A percentile compares a stretch with the other conserved stretches of the same genome.
Evolutionary conservation across 2,329 filamentous ascomycete species (phyloP).

Genomic region (Colletotrichum sp.): DNA sequence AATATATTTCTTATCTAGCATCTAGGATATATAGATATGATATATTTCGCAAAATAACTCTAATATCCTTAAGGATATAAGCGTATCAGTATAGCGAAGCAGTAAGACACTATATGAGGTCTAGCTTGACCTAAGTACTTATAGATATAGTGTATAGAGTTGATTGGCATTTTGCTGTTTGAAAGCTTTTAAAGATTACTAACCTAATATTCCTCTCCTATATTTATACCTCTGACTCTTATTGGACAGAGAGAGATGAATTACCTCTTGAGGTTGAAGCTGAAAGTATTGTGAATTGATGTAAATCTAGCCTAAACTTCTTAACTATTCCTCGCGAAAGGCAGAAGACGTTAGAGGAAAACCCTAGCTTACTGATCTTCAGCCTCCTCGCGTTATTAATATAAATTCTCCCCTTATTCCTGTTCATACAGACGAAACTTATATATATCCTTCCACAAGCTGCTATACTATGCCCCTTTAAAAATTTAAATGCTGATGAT

Average conservation of each 20-base stretch:
- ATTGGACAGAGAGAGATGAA: neutral
- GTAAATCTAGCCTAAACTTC: neutral
- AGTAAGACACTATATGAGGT: neutral
- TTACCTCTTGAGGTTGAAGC: neutral
- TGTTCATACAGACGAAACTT: neutral
- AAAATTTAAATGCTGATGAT: neutral
- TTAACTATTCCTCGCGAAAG: neutral
- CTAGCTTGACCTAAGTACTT: neutral
- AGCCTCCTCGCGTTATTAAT: neutral
- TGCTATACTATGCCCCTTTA: neutral
- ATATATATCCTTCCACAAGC: neutral
- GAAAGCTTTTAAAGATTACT: too few species aligned
- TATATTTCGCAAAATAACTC: neutral
- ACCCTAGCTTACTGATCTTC: neutral
- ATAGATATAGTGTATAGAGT: too few species aligned
- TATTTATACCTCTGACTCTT: neutral
- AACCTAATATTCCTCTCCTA: too few species aligned
- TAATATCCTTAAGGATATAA: neutral
- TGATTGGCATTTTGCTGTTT: too few species aligned
- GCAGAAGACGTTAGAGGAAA: neutral
- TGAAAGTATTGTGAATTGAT: neutral
- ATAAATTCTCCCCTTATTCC: neutral
- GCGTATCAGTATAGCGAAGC: neutral
- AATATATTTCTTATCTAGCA: neutral
- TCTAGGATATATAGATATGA: neutral